These are phyloP conservation scores for Camellia japonica DNA, from an alignment of 148 eudicot genomes.

Conservation along the genomic window DNA sequence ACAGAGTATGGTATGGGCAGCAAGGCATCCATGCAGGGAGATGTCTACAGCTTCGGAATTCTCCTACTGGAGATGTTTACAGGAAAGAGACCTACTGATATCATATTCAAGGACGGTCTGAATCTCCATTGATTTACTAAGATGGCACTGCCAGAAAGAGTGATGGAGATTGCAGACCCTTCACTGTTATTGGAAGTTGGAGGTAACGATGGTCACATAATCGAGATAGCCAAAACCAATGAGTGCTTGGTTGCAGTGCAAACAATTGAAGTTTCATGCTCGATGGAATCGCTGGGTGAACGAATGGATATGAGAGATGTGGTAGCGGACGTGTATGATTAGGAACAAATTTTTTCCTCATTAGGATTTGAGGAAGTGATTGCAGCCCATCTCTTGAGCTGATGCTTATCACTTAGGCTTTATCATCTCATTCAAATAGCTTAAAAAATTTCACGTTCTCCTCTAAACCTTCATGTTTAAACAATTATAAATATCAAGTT, in stretches of 20 bases:
- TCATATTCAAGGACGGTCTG: constrained; percentile 6
- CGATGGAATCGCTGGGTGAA: constrained; percentile 6
- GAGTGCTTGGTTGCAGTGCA: constrained; percentile 1
- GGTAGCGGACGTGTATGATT: background rate
- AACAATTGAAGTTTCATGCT: constrained; percentile 15
- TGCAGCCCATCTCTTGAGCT: background rate
- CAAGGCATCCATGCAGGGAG: constrained; percentile 7
- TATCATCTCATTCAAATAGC: too few species aligned
- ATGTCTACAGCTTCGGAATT: constrained; percentile 19
- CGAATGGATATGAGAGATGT: constrained; percentile 18
- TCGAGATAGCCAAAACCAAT: background rate
- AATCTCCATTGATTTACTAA: constrained; percentile 12
- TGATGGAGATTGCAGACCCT: constrained; percentile 16
- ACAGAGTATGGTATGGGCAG: constrained; percentile 15
- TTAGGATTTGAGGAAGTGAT: background rate
- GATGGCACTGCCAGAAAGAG: constrained; percentile 10
- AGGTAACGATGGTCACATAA: background rate
- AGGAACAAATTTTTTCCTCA: background rate
- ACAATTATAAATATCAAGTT: too few species aligned
- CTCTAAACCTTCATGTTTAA: too few species aligned
- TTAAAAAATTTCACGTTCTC: too few species aligned
- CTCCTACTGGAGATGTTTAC: constrained; percentile 20
- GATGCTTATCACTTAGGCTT: background rate
- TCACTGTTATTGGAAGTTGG: background rate
- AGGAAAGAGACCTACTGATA: constrained; percentile 15